Evolutionary conservation across 192 early-diverging fungal genomes (phyloP), one percentile per base, ranked within the genome.

Genomic region (Coemansia sp.): DNA sequence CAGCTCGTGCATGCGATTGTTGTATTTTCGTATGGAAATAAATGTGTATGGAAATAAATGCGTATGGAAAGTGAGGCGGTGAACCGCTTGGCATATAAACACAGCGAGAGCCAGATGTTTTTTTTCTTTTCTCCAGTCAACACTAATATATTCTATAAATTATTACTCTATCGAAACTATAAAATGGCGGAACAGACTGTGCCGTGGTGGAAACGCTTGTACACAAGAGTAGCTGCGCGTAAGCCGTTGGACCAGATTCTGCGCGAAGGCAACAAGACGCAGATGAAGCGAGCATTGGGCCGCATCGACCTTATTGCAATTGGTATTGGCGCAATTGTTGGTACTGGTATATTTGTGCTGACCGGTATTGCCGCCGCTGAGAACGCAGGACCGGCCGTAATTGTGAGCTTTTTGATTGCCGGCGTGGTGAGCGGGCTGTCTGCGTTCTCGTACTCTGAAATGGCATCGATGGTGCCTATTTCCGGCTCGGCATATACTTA

Each of bases 401-500:
- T 92, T 3, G 62, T 96, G 34, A 92, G 91, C 15, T 93, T 91
- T 44, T 55, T 93, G 23, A 85, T 96, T 9, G 86, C 91, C 17
- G 92, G 90, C 10, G 59, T 94, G 22, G 84, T 88, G 17, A 82
- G 87, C 22, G 87, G 82, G 10, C 80, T 94, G 57, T 90, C 92
- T 2, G 89, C 88, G 1, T 82, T 96, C 2, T 91, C 88, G 42
- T 96, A 94, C 63, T 87, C 92, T 8, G 93, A 96, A 76, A 80
- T 96, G 77, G 86, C 91, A 0, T 88, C 92, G 8, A 89, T 92
- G 88, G 85, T 95, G 20, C 92, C 93, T 1, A 85, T 93, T 14
- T 87, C 92, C 7, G 93, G 94, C 5, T 93, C 92, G 0, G 90
- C 94, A 5, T 96, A 94, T 68, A 89, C 90, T 0, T 96, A 89